Conservation (phyloP, 2,329 filamentous ascomycete species). For the Chaetomium sp. region DNA sequence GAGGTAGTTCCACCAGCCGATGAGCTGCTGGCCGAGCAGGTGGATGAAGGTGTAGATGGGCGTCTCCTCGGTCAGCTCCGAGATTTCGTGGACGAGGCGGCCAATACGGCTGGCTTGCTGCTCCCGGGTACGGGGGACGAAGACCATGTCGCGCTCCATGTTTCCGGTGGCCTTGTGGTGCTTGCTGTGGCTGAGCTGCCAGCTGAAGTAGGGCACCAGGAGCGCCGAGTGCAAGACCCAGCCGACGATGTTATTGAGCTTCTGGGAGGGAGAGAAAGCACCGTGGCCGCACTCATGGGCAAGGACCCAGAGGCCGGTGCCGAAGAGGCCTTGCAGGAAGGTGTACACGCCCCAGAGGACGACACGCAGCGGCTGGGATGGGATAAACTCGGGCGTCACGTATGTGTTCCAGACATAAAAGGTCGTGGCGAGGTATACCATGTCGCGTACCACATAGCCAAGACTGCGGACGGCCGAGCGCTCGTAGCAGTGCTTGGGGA, state of each 20-base stretch:
- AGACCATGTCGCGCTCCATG: conserved; percentile 98
- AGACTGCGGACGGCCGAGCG: conserved; percentile 76
- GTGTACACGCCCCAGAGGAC: conserved; percentile 68
- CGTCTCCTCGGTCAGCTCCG: conserved; percentile 92
- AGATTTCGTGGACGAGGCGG: conserved; percentile 74
- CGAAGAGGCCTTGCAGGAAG: conserved; percentile 87
- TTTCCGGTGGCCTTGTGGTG: conserved; percentile 99
- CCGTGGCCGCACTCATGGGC: conserved; percentile 98
- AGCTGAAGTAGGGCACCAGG: conserved; percentile 92
- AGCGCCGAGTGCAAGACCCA: conserved; percentile 65
- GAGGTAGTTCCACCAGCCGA: conserved; percentile 93
- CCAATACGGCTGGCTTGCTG: conserved; percentile 76
- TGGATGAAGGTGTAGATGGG: conserved; percentile 76
- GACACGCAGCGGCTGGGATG: conserved; percentile 66
- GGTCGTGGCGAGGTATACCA: conserved; percentile 69
- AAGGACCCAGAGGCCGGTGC: conserved; percentile 91
- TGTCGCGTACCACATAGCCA: conserved; percentile 81
- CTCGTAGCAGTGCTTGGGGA: conserved; percentile 96
- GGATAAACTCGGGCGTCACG: conserved; percentile 81
- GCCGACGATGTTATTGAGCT: conserved; percentile 85
- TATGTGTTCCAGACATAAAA: conserved; percentile 90
- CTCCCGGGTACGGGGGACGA: conserved; percentile 89
- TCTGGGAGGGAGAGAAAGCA: conserved; percentile 90
- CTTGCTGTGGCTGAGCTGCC: conserved; percentile 99
- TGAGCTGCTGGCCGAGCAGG: conserved; percentile 81